phyloP scores from a whole-genome alignment of 2,329 filamentous ascomycete species.

The Exophiala aquamarina region DNA sequence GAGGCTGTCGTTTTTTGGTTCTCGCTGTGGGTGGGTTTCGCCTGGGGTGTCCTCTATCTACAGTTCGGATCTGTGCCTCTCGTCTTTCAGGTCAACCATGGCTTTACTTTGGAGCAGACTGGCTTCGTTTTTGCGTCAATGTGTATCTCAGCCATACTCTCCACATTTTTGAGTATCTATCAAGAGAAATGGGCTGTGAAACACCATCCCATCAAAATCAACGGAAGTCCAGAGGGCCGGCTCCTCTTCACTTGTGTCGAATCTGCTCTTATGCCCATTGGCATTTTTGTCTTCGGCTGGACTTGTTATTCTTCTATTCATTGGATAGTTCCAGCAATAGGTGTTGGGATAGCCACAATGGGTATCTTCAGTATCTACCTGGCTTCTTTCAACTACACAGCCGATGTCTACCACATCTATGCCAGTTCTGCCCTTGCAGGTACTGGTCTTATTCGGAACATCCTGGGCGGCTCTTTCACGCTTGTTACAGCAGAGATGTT shows the following conservation, averaged over 20 bases:
- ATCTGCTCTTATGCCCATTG: slow-evolving; percentile 72
- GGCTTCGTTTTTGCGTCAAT: slow-evolving; percentile 75
- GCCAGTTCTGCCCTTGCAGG: slow-evolving; percentile 83
- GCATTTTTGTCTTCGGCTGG: slow-evolving; percentile 79
- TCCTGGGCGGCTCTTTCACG: slow-evolving; percentile 78
- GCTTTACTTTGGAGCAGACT: slow-evolving; percentile 65
- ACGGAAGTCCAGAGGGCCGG: slow-evolving; percentile 66
- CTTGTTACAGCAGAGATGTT: slow-evolving; percentile 75
- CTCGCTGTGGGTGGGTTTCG: slow-evolving; percentile 84
- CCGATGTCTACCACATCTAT: slow-evolving; percentile 82
- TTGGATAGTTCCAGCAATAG: slow-evolving; percentile 72
- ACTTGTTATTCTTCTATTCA: slow-evolving; percentile 57
- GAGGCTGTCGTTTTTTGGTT: slow-evolving; percentile 70
- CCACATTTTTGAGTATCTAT: slow-evolving; percentile 67
- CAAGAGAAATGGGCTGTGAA: slow-evolving; percentile 61
- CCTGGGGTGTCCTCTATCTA: slow-evolving; percentile 85
- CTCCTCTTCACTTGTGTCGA: slow-evolving; percentile 82
- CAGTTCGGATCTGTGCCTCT: slow-evolving; percentile 79
- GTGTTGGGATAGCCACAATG: slow-evolving; percentile 72
- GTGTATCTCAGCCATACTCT: slow-evolving; percentile 64
- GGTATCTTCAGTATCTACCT: slow-evolving; percentile 86
- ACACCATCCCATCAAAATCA: slow-evolving; percentile 34
- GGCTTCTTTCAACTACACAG: slow-evolving; percentile 87
- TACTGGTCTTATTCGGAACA: slow-evolving; percentile 84
- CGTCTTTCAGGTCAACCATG: slow-evolving; percentile 67